phyloP scores from a whole-genome alignment of 352 stramenopile genomes.

The Phytopythium helicoides region DNA sequence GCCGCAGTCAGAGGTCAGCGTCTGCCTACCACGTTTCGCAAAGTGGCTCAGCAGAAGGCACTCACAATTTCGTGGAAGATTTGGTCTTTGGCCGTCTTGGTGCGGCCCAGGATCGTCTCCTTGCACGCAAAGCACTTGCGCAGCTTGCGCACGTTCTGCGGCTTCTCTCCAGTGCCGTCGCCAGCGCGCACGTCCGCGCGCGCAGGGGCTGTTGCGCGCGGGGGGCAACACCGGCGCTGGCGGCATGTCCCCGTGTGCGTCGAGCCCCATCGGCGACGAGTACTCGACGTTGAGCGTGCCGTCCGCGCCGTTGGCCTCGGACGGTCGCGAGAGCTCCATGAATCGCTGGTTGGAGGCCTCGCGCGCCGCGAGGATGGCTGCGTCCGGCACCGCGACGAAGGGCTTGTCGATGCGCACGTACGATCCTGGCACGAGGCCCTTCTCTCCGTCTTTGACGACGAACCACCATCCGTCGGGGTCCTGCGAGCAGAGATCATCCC shows the following conservation, averaged over 20 bases:
- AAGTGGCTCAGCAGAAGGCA: background rate
- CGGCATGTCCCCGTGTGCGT: constrained; percentile 24
- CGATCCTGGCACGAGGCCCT: constrained; percentile 74
- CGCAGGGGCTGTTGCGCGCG: constrained; percentile 21
- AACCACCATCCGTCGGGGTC: constrained; percentile 86
- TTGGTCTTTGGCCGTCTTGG: constrained; percentile 68
- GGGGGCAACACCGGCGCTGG: constrained; percentile 27
- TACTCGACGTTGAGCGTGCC: constrained; percentile 25
- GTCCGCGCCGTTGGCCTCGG: constrained; percentile 16
- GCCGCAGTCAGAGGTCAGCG: background rate
- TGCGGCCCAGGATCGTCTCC: constrained; percentile 80
- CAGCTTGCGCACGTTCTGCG: constrained; percentile 64
- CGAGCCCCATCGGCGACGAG: constrained; percentile 33
- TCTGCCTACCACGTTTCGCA: background rate
- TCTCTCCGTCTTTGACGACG: constrained; percentile 70
- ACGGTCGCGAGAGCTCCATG: constrained; percentile 40
- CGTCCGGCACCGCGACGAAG: constrained; percentile 46
- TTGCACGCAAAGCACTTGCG: constrained; percentile 80
- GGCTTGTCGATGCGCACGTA: constrained; percentile 74
- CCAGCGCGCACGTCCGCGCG: constrained; percentile 58
- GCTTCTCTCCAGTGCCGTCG: constrained; percentile 49
- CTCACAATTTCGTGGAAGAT: constrained; percentile 84
- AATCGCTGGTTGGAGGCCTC: constrained; percentile 79
- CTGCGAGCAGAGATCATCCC: background rate
- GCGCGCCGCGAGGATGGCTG: constrained; percentile 60